Base-by-base conservation (phyloP, 2,329 filamentous ascomycete genomes). In the Paramyrothecium sp. region DNA sequence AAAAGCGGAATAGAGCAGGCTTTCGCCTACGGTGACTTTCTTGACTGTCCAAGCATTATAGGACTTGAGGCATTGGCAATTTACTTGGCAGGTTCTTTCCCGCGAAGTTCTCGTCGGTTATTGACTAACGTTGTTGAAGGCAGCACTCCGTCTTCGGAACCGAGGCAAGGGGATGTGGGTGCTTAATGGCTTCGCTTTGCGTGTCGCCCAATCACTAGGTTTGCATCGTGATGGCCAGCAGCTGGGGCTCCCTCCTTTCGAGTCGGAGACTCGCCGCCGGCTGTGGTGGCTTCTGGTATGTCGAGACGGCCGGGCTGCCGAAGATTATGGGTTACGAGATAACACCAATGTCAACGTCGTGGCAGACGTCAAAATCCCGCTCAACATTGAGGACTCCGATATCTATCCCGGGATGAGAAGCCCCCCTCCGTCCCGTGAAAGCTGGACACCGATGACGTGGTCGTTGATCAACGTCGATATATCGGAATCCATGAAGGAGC, bases 211-310 rank as follows among this genome's bases (percentile, higher is more conserved):
- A 59, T 75, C 80, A 10, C 80, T 86, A 69, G 81, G 81, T 2
- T 68, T 86, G 7, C 76, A 85, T 52, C 74, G 68, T 53, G 81
- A 86, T 64, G 70, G 75, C 0, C 63, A 64, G 2, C 65, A 72
- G 10, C 60, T 72, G 1, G 61, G 65, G 56, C 46, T 74, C 7
- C 54, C 54, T 47, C 71, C 64, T 47, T 84, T 78, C 51, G 81
- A 86, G 53, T 76, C 75, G 0, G 80, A 86, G 65, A 77, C 85
- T 71, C 75, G 82, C 7, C 78, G 83, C 44, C 73, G 83, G 48
- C 69, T 85, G 4, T 80, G 81, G 77, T 86, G 80, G 80, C 75
- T 80, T 19, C 69, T 86, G 2, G 64, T 81, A 2, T 69, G 79
- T n/a, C 79, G 70, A 16, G 69, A 71, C 20, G 64, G 60, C 2